phyloP scores from a whole-genome alignment of 768 basidiomycete genomes.

The Auriscalpium vulgare region DNA sequence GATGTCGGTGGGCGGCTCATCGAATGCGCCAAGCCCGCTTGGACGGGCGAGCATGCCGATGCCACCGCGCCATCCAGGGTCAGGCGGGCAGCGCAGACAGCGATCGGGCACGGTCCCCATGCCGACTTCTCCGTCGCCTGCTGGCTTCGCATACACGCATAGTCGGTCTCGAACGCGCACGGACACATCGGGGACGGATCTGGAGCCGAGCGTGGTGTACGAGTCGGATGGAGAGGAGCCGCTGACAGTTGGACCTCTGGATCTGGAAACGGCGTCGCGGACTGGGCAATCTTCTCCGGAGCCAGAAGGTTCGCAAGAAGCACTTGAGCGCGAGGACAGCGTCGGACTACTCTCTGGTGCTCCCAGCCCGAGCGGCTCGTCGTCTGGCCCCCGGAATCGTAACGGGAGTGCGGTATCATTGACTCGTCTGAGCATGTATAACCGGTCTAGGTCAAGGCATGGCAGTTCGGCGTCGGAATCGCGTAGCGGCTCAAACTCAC shows the following conservation, averaged over 20 bases:
- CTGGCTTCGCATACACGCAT: slow-evolving; percentile 24
- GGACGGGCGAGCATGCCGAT: slow-evolving; percentile 32
- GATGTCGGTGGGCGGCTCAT: slow-evolving; percentile 32
- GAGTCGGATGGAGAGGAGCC: slow-evolving; percentile 9
- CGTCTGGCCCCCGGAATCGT: slow-evolving; percentile 33
- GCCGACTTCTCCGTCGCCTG: slow-evolving; percentile 25
- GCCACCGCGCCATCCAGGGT: slow-evolving; percentile 40
- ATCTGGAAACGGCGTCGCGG: slow-evolving; percentile 16
- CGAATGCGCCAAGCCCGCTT: slow-evolving; percentile 17
- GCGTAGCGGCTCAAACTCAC: slow-evolving; percentile 16
- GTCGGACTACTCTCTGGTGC: slow-evolving; percentile 45
- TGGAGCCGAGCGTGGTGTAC: background rate
- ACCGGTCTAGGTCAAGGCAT: slow-evolving; percentile 9
- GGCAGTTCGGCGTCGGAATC: background rate
- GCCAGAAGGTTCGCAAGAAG: slow-evolving; percentile 37
- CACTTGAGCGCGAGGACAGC: slow-evolving; percentile 54
- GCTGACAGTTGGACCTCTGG: background rate
- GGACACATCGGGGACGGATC: slow-evolving; percentile 13
- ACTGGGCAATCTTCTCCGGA: slow-evolving; percentile 31
- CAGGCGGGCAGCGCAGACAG: slow-evolving; percentile 29
- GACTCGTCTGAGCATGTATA: slow-evolving; percentile 30
- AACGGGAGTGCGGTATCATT: slow-evolving; percentile 35
- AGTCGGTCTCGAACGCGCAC: slow-evolving; percentile 14
- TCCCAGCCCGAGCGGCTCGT: slow-evolving; percentile 43
- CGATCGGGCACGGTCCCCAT: slow-evolving; percentile 33